Conservation (phyloP, 2,329 filamentous ascomycete species). For the Neopestalotiopsis sp. region DNA sequence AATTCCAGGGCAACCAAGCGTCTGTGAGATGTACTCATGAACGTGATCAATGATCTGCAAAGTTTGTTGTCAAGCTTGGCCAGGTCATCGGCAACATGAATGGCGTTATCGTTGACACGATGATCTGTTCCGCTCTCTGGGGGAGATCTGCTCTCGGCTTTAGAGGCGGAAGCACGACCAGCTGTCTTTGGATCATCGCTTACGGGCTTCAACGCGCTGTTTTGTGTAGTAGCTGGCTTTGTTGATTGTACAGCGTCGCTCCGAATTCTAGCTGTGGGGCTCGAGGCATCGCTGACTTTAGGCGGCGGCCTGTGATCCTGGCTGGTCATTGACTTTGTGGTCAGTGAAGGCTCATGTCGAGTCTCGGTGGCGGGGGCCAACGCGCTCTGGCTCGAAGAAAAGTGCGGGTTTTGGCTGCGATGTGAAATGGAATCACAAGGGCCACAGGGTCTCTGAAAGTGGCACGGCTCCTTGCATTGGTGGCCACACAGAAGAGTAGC, state of each 20-base stretch:
- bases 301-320: background rate
- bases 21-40: slow-evolving; percentile 5
- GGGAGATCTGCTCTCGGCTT: background rate
- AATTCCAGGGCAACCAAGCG: background rate
- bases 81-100: background rate
- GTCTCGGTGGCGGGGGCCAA: background rate
- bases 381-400: background rate
- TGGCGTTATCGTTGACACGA: background rate
- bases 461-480: slow-evolving; percentile 53
- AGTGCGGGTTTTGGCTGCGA: background rate
- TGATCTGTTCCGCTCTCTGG: background rate
- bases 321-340: background rate
- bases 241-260: no score
- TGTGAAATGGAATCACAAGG: background rate
- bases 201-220: background rate
- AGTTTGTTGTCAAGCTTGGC: background rate
- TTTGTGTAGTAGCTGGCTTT: no score
- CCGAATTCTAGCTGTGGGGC: no score
- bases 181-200: background rate
- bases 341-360: background rate
- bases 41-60: background rate
- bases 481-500: slow-evolving; percentile 53
- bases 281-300: no score
- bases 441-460: background rate
- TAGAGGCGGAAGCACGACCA: background rate